These are phyloP conservation scores for Amaranthus hypochondriacus DNA, from an alignment of 148 eudicot species.

Conservation along the genomic window DNA sequence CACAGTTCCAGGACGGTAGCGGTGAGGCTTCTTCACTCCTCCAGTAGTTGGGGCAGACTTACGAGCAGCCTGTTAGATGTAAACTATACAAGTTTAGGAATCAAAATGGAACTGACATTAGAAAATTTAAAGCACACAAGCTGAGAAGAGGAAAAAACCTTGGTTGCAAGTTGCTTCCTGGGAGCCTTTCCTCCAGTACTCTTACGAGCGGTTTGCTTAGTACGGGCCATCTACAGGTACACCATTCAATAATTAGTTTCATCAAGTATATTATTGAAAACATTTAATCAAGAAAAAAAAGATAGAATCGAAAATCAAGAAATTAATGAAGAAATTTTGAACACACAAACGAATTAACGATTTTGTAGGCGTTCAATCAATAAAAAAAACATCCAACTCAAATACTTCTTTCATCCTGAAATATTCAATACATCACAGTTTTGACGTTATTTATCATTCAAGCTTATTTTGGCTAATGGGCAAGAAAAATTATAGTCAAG, in stretches of 20 bases:
- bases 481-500: no score
- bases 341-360: no score
- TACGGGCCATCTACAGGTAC: constrained; percentile 67
- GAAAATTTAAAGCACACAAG: not conserved
- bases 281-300: no score
- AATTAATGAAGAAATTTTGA: no score
- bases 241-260: no score
- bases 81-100: not conserved
- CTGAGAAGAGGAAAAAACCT: constrained; percentile 27
- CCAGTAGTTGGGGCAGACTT: constrained; percentile 93
- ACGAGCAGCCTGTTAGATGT: constrained; percentile 56
- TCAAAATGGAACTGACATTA: not conserved
- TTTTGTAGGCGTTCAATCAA: no score
- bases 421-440: no score
- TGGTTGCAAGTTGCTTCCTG: constrained; percentile 86
- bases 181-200: constrained; percentile 95
- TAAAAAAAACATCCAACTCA: no score
- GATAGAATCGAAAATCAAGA: not conserved
- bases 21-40: constrained; percentile 92
- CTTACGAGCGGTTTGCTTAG: constrained; percentile 92
- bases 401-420: no score
- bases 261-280: no score
- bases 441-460: no score
- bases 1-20: constrained; percentile 88
- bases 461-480: no score